Conservation (phyloP, 805 yeast species). For the Sugiyamaella chiloensis region DNA sequence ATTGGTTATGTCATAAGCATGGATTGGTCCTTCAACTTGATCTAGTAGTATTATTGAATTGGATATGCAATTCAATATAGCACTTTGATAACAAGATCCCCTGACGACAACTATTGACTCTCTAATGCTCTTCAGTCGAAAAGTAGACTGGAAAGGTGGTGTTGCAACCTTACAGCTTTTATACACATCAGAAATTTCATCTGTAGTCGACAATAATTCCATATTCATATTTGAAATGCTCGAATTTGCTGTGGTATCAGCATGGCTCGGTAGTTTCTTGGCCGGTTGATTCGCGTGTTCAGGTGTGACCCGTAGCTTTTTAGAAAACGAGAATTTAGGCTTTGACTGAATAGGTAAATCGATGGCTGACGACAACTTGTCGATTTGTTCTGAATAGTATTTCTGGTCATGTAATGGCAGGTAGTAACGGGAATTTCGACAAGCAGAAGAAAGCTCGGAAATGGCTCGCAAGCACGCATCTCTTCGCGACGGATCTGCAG, state of each 20-base stretch:
- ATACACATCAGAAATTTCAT: no score
- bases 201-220: no score
- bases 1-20: conserved; percentile 18
- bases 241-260: no score
- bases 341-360: conserved; percentile 1
- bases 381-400: conserved; percentile 17
- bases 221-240: no score
- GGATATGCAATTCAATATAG: conserved; percentile 17
- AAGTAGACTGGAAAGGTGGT: no score
- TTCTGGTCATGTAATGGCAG: conserved; percentile 23
- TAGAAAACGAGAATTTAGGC: neutral
- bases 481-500: conserved; percentile 6
- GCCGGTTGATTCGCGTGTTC: no score
- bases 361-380: conserved; percentile 5
- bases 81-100: no score
- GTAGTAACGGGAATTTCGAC: conserved; percentile 14
- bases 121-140: no score
- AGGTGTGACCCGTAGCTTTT: neutral
- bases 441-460: conserved; percentile 12
- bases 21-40: conserved; percentile 25
- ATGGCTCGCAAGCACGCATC: conserved; percentile 10
- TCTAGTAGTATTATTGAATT: conserved; percentile 21
- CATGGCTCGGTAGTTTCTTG: no score
- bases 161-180: no score
- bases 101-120: no score